Evolutionary conservation across 169 alveolate species (phyloP), one percentile per base, ranked within the genome.

Genomic region (Eimeria zaria): DNA sequence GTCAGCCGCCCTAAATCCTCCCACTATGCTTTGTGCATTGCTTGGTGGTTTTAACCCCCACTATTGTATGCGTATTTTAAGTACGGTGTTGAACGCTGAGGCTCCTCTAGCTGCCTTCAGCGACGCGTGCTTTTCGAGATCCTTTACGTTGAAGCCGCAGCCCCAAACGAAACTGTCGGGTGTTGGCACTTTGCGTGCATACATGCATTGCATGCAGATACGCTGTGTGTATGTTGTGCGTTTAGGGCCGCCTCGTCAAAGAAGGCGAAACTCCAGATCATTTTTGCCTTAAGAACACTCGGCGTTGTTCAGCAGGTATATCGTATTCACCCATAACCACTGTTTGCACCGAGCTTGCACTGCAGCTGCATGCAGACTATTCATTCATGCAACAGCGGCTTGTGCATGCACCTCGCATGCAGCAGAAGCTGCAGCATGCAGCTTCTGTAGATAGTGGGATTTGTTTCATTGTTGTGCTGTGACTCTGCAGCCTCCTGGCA

Each of bases 211-310:
- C 18, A 39, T 30, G 80, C 80, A 6, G 80, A 12, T 2, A 20
- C 4, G 76, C 74, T 58, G 30, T 44, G 76, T 60, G n/a, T n/a
- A n/a, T n/a, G n/a, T 58, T 58, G 67, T 16, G 27, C 27, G 27
- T 58, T 24, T 74, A 90, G 95, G 95, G 95, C 12, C 95, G 95
- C 71, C 95, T 90, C 5, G 87, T 90, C 24, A n/a, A 64, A 64
- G 80, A 90, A 33, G 89, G 95, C 24, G 89, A n/a, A 39, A 44
- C 2, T 6, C 95, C 95, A 0, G 89, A 71, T 4, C 95, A 90
- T 18, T 90, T 90, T 41, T 90, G 95, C 16, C 87, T 90, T 4
- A 41, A 16, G 44, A 39, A 58, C 51, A 90, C 95, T 7, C 64
- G 67, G 60, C 27, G 4, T 24, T 39, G 39, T 24, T 60, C 39